phyloP scores from a whole-genome alignment of 805 yeast species.

The Cyberlindnera petersonii region DNA sequence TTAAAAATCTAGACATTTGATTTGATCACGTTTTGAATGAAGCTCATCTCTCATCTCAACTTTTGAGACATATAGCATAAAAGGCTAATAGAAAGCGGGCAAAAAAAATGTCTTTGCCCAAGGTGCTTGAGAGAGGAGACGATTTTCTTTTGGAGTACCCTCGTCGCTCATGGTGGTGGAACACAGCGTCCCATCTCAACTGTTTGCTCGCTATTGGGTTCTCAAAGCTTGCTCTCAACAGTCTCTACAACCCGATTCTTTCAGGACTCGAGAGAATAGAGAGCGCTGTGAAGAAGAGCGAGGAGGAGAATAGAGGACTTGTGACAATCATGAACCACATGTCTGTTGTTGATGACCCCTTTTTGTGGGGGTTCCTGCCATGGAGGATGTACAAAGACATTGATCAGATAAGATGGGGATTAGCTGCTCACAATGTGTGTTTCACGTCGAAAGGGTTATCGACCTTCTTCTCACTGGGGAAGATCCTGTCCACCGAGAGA shows the following conservation, averaged over 20 bases:
- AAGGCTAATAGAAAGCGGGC: no score
- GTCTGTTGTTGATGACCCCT: constrained; percentile 90
- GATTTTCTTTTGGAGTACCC: constrained; percentile 65
- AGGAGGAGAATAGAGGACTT: constrained; percentile 66
- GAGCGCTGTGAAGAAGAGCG: constrained; percentile 56
- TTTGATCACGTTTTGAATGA: no score
- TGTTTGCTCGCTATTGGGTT: constrained; percentile 61
- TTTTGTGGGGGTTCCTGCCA: constrained; percentile 83
- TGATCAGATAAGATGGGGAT: constrained; percentile 82
- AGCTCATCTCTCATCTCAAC: no score
- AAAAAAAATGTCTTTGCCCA: constrained; percentile 57
- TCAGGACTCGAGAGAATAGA: constrained; percentile 62
- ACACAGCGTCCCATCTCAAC: constrained; percentile 61
- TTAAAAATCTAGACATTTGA: no score
- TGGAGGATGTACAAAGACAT: constrained; percentile 57
- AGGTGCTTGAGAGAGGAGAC: constrained; percentile 69
- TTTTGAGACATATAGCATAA: no score
- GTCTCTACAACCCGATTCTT: constrained; percentile 61
- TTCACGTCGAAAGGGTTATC: constrained; percentile 52
- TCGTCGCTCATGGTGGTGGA: constrained; percentile 57
- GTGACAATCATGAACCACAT: constrained; percentile 90
- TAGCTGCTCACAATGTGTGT: constrained; percentile 91
- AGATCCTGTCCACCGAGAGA: constrained; percentile 79
- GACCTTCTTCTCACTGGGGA: constrained; percentile 79
- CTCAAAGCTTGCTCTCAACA: constrained; percentile 56